Evolutionary conservation across 805 yeast genomes (phyloP), one percentile per base, ranked within the genome.

Genomic region (Candida dajiaensis): DNA sequence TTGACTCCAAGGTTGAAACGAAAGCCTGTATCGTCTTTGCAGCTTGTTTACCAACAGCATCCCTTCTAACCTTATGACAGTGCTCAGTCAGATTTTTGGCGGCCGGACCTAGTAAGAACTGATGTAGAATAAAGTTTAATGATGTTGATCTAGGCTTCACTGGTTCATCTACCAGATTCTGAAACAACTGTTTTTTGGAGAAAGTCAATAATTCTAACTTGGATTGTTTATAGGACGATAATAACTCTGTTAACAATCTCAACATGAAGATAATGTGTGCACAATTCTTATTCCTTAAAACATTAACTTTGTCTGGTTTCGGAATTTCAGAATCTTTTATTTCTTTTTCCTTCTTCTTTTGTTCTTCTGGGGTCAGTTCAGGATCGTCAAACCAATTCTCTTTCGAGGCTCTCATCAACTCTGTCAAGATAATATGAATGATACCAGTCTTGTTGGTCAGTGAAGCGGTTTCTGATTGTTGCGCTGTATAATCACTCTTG

Each of bases 131-230:
- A 54, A 86, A 79, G 59, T 89, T 87, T 50, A 90, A 64, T 1
- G 92, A 82, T 0, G 95, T 84, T 0, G 88, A 72, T 25, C 92
- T 73, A 2, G 95, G 95, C 56, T 82, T 87, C 15, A 73, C 67
- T 3, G 67, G 58, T 13, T 68, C 77, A 2, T 49, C 51, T 2
- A 33, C 41, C 3, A 47, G 43, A 15, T 31, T 51, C 47, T 31
- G 45, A 60, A 57, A 57, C 44, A 57, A 45, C 49, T 49, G 61
- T 60, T 81, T 80, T 69, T 81, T 83, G 2, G 92, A 80, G 54
- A 78, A 90, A 0, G 92, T 81, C 47, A 89, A 67, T 56, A 90
- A 85, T 56, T 89, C 96, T 42, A 85, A 73, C 61, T 90, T 90
- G 43, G 89, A 78, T 50, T 81, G 83, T 50, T 82, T 84, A 61